Conservation (phyloP, 352 stramenopile genomes). For the Pythium grandisporangium region DNA sequence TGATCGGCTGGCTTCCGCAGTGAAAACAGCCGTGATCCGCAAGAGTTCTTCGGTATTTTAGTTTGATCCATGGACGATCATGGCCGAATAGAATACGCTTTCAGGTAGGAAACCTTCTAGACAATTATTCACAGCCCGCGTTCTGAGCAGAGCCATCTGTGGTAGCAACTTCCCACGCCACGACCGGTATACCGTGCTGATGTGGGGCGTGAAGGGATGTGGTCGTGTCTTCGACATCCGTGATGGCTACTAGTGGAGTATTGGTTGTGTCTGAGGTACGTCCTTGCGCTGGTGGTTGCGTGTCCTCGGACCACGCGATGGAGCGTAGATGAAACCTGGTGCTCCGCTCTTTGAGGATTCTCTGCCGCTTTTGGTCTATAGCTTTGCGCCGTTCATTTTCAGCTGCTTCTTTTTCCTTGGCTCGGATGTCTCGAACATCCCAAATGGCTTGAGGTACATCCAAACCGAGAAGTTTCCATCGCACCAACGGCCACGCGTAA, state of each 20-base stretch:
- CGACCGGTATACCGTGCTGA: no score
- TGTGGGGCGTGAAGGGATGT: no score
- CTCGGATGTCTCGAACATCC: conserved; percentile 15
- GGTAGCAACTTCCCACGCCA: no score
- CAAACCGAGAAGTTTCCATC: conserved; percentile 52
- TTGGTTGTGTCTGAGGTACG: no score
- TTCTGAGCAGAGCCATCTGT: no score
- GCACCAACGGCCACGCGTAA: conserved; percentile 35
- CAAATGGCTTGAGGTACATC: conserved; percentile 23
- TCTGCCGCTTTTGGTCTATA: conserved; percentile 19
- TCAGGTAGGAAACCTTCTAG: no score
- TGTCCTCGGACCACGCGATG: conserved; percentile 19
- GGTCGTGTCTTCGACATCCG: no score
- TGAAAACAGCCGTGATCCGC: conserved; percentile 31
- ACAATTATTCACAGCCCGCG: no score
- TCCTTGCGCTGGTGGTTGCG: no score
- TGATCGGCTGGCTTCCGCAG: conserved; percentile 26
- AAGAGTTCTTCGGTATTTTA: conserved; percentile 61
- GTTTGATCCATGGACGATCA: no score
- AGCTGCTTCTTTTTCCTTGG: conserved; percentile 4
- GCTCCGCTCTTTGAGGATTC: conserved; percentile 16
- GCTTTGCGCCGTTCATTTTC: conserved; percentile 6
- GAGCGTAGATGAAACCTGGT: conserved; percentile 12
- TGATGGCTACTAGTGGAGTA: no score
- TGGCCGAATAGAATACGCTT: no score